Percentiles rank a stretch among this genome's conserved stretches.
Evolutionary conservation across 805 yeast genomes (phyloP).

Genomic region (Teunomyces atbi): DNA sequence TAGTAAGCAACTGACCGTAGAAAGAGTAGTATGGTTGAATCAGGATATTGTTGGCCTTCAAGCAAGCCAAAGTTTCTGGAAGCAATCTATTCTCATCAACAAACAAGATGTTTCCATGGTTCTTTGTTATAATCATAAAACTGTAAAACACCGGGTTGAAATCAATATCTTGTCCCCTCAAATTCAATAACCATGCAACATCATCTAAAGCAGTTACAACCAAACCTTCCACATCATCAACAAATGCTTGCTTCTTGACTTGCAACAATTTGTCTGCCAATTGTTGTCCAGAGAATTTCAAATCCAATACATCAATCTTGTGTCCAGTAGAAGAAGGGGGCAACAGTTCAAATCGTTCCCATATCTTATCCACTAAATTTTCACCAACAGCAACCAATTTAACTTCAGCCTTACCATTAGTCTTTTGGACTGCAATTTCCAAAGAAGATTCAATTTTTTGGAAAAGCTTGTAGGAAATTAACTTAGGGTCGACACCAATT

Average conservation of each 20-base stretch:
- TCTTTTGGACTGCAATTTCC: slow-evolving; percentile 19
- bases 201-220: slow-evolving; percentile 51
- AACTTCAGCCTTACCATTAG: slow-evolving; percentile 31
- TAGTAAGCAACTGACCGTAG: slow-evolving; percentile 41
- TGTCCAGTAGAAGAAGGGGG: slow-evolving; percentile 55
- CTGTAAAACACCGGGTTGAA: slow-evolving; percentile 55
- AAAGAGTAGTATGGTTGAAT: slow-evolving; percentile 45
- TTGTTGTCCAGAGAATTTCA: slow-evolving; percentile 63
- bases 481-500: slow-evolving; percentile 51
- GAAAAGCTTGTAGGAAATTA: slow-evolving; percentile 38
- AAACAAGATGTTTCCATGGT: slow-evolving; percentile 36
- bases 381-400: slow-evolving; percentile 45
- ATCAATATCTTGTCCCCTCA: slow-evolving; percentile 55
- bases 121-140: slow-evolving; percentile 32
- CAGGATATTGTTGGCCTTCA: slow-evolving; percentile 23
- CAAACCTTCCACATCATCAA: slow-evolving; percentile 28
- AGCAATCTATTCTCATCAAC: slow-evolving; percentile 43
- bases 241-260: slow-evolving; percentile 23
- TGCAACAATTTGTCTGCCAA: slow-evolving; percentile 55
- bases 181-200: slow-evolving; percentile 52
- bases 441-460: slow-evolving; percentile 32
- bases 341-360: slow-evolving; percentile 63
- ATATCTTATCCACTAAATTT: slow-evolving; percentile 73
- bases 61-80: slow-evolving; percentile 22
- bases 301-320: slow-evolving; percentile 49